Percentiles rank a stretch among this genome's conserved stretches.
Evolutionary conservation across 2,329 filamentous ascomycete species (phyloP).

Genomic region (Aspergillus nomiae): DNA sequence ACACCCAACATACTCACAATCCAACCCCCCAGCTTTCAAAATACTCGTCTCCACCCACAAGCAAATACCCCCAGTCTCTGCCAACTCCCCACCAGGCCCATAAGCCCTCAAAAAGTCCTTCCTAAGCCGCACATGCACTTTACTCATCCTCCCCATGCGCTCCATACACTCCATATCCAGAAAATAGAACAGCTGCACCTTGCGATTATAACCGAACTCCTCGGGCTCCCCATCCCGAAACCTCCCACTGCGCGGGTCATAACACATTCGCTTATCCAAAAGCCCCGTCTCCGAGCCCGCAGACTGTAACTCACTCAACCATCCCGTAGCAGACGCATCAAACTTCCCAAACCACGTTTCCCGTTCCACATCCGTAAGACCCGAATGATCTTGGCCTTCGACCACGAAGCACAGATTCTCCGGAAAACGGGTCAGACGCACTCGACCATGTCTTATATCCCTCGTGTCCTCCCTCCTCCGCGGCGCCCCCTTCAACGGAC

Average conservation of each 20-base stretch:
- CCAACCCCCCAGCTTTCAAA: slow-evolving; percentile 14
- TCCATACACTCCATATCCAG: slow-evolving; percentile 19
- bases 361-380: slow-evolving; percentile 6
- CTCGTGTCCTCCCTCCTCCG: too few species aligned
- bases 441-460: slow-evolving; percentile 1
- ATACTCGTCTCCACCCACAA: slow-evolving; percentile 23
- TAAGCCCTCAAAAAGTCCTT: slow-evolving; percentile 15
- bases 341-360: slow-evolving; percentile 18
- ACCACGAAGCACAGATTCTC: slow-evolving; percentile 22
- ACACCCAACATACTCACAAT: slow-evolving; percentile 24
- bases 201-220: slow-evolving; percentile 16
- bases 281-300: slow-evolving; percentile 11
- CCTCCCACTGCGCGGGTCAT: slow-evolving; percentile 1
- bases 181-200: slow-evolving; percentile 22
- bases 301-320: slow-evolving; percentile 13
- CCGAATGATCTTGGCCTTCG: slow-evolving; percentile 21
- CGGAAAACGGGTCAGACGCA: slow-evolving; percentile 10
- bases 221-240: background rate
- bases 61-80: slow-evolving; percentile 3
- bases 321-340: slow-evolving; percentile 6
- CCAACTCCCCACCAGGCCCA: slow-evolving; percentile 12
- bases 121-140: slow-evolving; percentile 15
- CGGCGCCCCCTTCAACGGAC: background rate
- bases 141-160: slow-evolving; percentile 12
- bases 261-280: slow-evolving; percentile 15